phyloP scores from a whole-genome alignment of 331 rosid genomes.

The Malus hybrid region DNA sequence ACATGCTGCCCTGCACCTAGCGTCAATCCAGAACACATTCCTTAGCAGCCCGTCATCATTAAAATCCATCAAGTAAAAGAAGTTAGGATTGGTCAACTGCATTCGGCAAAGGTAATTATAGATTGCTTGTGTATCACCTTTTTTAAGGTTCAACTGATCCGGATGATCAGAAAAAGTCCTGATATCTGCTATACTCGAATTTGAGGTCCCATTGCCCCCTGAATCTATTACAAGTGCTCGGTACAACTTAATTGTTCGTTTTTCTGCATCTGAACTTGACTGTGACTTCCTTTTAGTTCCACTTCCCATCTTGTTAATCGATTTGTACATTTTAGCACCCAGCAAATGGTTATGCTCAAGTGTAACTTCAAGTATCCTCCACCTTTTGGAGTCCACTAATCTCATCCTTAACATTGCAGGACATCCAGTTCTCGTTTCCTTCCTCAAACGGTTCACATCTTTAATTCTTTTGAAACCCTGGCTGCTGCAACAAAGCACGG shows the following conservation, averaged over 20 bases:
- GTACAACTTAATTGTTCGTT: constrained; percentile 62
- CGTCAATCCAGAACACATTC: constrained; percentile 81
- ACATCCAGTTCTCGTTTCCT: constrained; percentile 95
- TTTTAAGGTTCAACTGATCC: constrained; percentile 58
- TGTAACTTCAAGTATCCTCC: constrained; percentile 84
- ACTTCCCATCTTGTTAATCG: constrained; percentile 51
- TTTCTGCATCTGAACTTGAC: constrained; percentile 51
- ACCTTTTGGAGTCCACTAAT: constrained; percentile 73
- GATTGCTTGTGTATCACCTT: constrained; percentile 83
- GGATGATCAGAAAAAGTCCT: constrained; percentile 28
- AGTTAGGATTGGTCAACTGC: constrained; percentile 86
- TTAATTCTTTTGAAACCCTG: constrained; percentile 93
- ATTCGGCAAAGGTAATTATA: constrained; percentile 85
- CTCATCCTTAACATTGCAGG: constrained; percentile 98
- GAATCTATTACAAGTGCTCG: constrained; percentile 88
- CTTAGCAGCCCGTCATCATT: constrained; percentile 73
- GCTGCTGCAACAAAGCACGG: constrained; percentile 96
- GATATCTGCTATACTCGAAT: constrained; percentile 32
- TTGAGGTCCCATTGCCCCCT: constrained; percentile 42
- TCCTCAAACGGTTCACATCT: constrained; percentile 77
- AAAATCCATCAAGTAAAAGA: constrained; percentile 91
- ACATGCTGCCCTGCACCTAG: constrained; percentile 79
- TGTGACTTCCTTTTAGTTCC: constrained; percentile 56
- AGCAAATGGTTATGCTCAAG: constrained; percentile 85
- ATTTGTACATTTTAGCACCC: constrained; percentile 55